A percentile compares a stretch with the other conserved stretches of the same genome.
These are phyloP conservation scores for Lichtheimia ornata DNA, from an alignment of 371 early-diverging fungal genomes.

Conservation along the genomic window DNA sequence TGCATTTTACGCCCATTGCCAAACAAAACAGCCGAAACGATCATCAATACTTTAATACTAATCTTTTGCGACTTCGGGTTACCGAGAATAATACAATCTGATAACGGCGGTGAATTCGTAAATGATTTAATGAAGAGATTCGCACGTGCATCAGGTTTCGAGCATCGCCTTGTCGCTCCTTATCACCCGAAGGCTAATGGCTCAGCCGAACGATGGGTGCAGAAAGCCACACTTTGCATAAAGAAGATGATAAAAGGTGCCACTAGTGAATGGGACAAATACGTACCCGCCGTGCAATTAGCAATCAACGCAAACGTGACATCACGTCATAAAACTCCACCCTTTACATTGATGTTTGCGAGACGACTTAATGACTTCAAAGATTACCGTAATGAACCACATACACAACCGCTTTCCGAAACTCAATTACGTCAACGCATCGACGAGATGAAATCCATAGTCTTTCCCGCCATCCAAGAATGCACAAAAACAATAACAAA, in stretches of 20 bases:
- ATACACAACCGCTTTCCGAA: not conserved
- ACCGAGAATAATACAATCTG: constrained; percentile 16
- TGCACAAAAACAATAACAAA: not conserved
- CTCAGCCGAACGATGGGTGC: constrained; percentile 10
- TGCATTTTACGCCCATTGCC: constrained; percentile 20
- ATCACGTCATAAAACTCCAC: constrained; percentile 1
- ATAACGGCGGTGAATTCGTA: constrained; percentile 33
- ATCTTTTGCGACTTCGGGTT: constrained; percentile 30
- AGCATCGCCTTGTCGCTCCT: constrained; percentile 7
- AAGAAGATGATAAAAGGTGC: constrained; percentile 16
- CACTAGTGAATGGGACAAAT: constrained; percentile 10
- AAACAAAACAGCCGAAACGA: constrained; percentile 20
- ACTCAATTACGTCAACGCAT: not conserved
- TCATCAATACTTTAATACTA: constrained; percentile 16
- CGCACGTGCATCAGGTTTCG: not conserved
- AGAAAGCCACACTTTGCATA: not conserved
- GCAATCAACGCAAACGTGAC: constrained; percentile 12
- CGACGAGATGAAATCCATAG: not conserved
- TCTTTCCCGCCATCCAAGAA: not conserved
- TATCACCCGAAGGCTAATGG: constrained; percentile 8
- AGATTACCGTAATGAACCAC: not conserved
- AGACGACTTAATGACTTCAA: constrained; percentile 14
- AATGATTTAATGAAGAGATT: constrained; percentile 14
- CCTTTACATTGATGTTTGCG: constrained; percentile 22
- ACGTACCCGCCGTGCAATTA: constrained; percentile 13